Evolutionary conservation across 2,329 filamentous ascomycete species (phyloP), one percentile per base, ranked within the genome.

Genomic region (Fusarium sarcochroum): DNA sequence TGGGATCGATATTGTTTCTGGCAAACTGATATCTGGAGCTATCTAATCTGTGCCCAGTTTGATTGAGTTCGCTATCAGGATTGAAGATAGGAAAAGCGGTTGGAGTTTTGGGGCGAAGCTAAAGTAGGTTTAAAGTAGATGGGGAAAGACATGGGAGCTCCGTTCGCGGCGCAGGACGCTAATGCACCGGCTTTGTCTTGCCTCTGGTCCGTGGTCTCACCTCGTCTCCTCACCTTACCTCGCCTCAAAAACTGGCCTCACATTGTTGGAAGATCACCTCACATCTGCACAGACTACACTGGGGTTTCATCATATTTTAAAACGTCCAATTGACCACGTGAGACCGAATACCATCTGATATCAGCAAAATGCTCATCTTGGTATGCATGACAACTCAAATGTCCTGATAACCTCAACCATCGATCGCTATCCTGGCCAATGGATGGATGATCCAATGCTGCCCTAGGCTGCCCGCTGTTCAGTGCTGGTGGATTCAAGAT

Each of bases 131-230:
- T 63, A 63, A 44, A 42, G 58, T 42, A 27, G 49, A 37, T 55
- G 42, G 62, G 62, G 35, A 68, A 25, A 49, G 32, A 32, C 42
- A 44, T 60, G 62, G 53, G 66, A 59, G 66, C 51, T 51, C 63
- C 40, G 47, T 64, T 58, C 32, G 40, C 57, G 30, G 56, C 45
- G 58, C 62, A 55, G 54, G 46, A 37, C 61, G 66, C 72, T 74
- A 74, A 74, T 73, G 71, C 70, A 73, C 50, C 50, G 69, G 63
- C 57, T 66, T 66, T 60, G 55, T 58, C 64, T 66, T 63, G 59
- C 58, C 53, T 63, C 63, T 60, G 53, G 37, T 44, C 66, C 48
- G 67, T 55, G 54, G 61, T 52, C 42, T 55, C 62, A 61, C 60
- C 58, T 56, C 54, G 49, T 46, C 48, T 49, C 40, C 49, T 65